Conservation (phyloP, 106 monocot species). For the Dendrobium nobile region DNA sequence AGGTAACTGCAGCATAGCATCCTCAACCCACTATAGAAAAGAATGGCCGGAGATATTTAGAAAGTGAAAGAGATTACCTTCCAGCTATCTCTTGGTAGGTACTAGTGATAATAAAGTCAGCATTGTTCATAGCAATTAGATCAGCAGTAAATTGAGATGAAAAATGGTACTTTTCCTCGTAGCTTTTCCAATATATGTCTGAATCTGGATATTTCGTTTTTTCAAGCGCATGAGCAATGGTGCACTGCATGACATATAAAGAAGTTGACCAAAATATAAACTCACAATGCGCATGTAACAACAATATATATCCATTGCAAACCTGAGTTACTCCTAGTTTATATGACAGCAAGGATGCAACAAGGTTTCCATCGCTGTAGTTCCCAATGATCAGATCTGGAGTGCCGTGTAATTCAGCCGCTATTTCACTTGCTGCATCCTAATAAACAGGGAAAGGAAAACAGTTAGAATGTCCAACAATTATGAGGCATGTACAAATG, state of each 20-base stretch:
- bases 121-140: constrained; percentile 89
- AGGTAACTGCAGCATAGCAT: background rate
- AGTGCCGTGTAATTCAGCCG: constrained; percentile 68
- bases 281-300: background rate
- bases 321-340: constrained; percentile 87
- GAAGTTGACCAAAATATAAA: background rate
- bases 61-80: constrained; percentile 39
- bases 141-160: constrained; percentile 97
- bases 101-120: constrained; percentile 97
- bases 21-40: background rate
- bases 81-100: constrained; percentile 99
- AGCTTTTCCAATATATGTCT: constrained; percentile 88
- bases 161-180: constrained; percentile 88
- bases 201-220: constrained; percentile 99
- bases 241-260: constrained; percentile 50
- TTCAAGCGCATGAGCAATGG: constrained; percentile 95
- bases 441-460: constrained; percentile 11
- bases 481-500: background rate
- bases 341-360: constrained; percentile 71
- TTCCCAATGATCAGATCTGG: constrained; percentile 89
- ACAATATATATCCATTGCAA: background rate
- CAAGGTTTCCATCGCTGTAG: constrained; percentile 95
- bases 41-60: background rate
- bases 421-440: constrained; percentile 79
- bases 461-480: background rate